Base-by-base conservation (phyloP, 1,284 basidiomycete genomes). In the Papiliotrema nemorosa region DNA sequence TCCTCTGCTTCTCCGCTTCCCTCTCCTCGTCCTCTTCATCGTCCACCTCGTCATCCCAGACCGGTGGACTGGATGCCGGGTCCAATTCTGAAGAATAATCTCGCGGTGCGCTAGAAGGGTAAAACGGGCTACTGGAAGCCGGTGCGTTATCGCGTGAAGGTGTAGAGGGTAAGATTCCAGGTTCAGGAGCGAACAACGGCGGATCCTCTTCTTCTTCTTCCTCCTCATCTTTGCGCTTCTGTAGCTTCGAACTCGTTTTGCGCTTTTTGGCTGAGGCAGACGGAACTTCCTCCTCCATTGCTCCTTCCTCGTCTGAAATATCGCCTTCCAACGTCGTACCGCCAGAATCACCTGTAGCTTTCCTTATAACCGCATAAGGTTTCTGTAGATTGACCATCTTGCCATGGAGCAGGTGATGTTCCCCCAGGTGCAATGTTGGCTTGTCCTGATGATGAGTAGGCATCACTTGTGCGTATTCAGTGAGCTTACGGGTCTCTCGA, bases 331-430 rank as follows among this genome's bases (percentile, higher is more conserved):
- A 29, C 21, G 45, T 26, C 10, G 37, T 40, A 5, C 44, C 44
- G 22, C 14, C 38, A 3, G 46, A 18, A 7, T 7, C 26, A 9
- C 25, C 33, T 22, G 31, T 27, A 21, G 18, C 64, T 9, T 64
- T 54, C 3, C 71, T 63, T 27, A 75, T 74, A 9, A 91, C 80
- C 1, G 85, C 90, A 39, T 88, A 79, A 0, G 89, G 88, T 65
- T 87, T 90, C 0, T 84, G 72, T 10, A 96, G 78, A 37, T 77
- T 80, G 33, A 84, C 80, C 50, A 94, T 79, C 66, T 88, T 90
- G 42, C 91, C 91, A 67, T 96, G 91, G 1, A 96, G 81, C 16
- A 90, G 77, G 66, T 96, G 88, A 71, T 93, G 85, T 47, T 58
- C 56, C 6, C 90, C 90, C 50, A 96, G 86, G 54, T 81, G 76